Percentiles rank a stretch among this genome's conserved stretches.
Conservation (phyloP, 164 flowering plant species). For the Magnolia sinica region DNA sequence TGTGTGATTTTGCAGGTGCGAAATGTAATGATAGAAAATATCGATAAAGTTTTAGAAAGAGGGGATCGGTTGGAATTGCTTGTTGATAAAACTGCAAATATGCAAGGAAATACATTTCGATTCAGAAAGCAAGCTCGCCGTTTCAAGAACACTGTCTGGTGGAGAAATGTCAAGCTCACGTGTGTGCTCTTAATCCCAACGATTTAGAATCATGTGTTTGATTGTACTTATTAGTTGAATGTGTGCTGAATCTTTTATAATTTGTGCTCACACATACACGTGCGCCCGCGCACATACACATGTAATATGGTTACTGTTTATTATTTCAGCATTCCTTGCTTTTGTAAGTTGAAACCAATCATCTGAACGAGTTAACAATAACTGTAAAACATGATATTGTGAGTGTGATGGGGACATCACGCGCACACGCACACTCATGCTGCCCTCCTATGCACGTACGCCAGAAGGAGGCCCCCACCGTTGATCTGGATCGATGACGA, state of each 20-base stretch:
- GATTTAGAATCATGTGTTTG: background rate
- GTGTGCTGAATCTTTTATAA: background rate
- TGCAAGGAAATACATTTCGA: constrained; percentile 76
- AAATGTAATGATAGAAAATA: constrained; percentile 77
- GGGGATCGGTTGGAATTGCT: constrained; percentile 78
- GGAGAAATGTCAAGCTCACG: constrained; percentile 80
- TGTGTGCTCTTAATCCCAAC: constrained; percentile 30
- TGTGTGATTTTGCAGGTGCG: constrained; percentile 49
- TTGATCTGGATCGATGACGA: too few species aligned
- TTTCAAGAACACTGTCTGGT: constrained; percentile 59
- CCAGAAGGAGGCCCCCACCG: too few species aligned
- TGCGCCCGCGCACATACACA: background rate
- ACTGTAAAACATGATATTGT: background rate
- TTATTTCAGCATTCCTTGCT: background rate
- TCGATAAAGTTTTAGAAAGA: constrained; percentile 82
- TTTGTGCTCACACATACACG: background rate
- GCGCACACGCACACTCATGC: too few species aligned
- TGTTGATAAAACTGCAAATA: constrained; percentile 59
- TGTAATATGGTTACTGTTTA: background rate
- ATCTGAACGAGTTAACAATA: background rate
- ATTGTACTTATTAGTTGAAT: background rate
- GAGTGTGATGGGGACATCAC: too few species aligned
- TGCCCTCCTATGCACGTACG: too few species aligned
- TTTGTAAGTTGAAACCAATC: background rate
- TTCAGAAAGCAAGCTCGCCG: constrained; percentile 75